Conservation (phyloP, 305 asterid genomes). For the Salvia sclarea region DNA sequence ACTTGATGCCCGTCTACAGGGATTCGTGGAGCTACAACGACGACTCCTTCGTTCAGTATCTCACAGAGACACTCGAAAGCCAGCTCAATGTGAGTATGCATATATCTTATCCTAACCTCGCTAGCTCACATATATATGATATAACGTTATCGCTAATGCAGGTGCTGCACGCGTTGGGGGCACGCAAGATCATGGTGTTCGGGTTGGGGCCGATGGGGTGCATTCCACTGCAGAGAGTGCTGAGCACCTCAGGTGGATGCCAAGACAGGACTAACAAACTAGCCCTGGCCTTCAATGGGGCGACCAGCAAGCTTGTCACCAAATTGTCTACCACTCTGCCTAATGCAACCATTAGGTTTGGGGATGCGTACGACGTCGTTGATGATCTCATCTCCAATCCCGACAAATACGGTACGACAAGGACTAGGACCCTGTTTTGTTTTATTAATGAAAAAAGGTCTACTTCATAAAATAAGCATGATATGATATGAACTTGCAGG, state of each 20-base stretch:
- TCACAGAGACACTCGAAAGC: conserved; percentile 50
- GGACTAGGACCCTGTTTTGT: too few species aligned
- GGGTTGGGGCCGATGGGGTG: conserved; percentile 97
- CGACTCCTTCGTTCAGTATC: conserved; percentile 50
- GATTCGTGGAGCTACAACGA: conserved; percentile 77
- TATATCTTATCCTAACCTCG: too few species aligned
- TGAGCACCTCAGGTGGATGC: conserved; percentile 63
- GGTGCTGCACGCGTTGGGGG: conserved; percentile 73
- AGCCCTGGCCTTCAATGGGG: conserved; percentile 62
- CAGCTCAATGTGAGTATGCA: conserved; percentile 55
- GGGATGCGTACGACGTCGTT: conserved; percentile 91
- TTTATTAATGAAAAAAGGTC: too few species aligned
- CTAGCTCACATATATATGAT: too few species aligned
- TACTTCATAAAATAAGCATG: too few species aligned
- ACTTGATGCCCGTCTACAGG: conserved; percentile 74
- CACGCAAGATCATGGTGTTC: conserved; percentile 68
- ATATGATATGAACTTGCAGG: conserved; percentile 42
- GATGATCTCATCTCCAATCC: conserved; percentile 65
- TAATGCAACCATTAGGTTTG: conserved; percentile 64
- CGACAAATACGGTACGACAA: conserved; percentile 59
- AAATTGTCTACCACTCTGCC: conserved; percentile 53
- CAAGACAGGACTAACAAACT: conserved; percentile 74
- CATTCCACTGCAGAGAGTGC: conserved; percentile 84
- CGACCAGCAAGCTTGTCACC: conserved; percentile 41
- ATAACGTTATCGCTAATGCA: too few species aligned